Percentiles rank a stretch among this genome's conserved stretches.
phyloP scores from a whole-genome alignment of 768 basidiomycete species.

The Termitomyces sp. region DNA sequence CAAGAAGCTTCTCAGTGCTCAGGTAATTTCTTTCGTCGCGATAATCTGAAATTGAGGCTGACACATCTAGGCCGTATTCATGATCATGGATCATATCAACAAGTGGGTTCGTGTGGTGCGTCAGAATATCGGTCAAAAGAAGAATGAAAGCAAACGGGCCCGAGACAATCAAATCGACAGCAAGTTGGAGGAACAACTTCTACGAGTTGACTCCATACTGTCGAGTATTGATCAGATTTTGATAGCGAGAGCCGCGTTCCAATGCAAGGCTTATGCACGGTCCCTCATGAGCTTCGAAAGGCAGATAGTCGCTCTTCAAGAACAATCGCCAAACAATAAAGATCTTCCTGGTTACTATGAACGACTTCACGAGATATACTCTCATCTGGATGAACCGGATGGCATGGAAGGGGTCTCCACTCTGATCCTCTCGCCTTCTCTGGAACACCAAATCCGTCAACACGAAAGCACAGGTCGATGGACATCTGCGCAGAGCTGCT shows the following conservation, averaged over 20 bases:
- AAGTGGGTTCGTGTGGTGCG: slow-evolving; percentile 81
- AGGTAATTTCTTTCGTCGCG: slow-evolving; percentile 45
- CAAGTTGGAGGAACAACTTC: slow-evolving; percentile 56
- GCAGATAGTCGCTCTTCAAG: slow-evolving; percentile 57
- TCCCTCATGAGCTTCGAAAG: slow-evolving; percentile 95
- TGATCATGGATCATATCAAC: slow-evolving; percentile 91
- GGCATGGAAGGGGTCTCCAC: slow-evolving; percentile 98
- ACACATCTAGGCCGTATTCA: slow-evolving; percentile 76
- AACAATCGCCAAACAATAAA: slow-evolving; percentile 33
- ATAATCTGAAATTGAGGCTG: not conserved
- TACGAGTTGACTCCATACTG: slow-evolving; percentile 75
- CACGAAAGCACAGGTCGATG: slow-evolving; percentile 96
- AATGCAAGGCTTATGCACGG: slow-evolving; percentile 92
- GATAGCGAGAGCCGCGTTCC: slow-evolving; percentile 90
- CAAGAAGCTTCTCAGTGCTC: slow-evolving; percentile 89
- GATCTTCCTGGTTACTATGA: slow-evolving; percentile 79
- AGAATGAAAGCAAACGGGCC: slow-evolving; percentile 46
- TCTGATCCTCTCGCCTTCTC: slow-evolving; percentile 79
- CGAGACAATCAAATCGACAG: slow-evolving; percentile 32
- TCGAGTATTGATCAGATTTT: slow-evolving; percentile 82
- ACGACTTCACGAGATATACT: slow-evolving; percentile 91
- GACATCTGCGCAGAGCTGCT: slow-evolving; percentile 99
- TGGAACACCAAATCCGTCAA: slow-evolving; percentile 96
- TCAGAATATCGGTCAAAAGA: slow-evolving; percentile 53
- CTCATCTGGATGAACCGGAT: slow-evolving; percentile 94